Evolutionary conservation across 2,329 filamentous ascomycete species (phyloP).

Genomic region (Exophiala phaeomuriformis): DNA sequence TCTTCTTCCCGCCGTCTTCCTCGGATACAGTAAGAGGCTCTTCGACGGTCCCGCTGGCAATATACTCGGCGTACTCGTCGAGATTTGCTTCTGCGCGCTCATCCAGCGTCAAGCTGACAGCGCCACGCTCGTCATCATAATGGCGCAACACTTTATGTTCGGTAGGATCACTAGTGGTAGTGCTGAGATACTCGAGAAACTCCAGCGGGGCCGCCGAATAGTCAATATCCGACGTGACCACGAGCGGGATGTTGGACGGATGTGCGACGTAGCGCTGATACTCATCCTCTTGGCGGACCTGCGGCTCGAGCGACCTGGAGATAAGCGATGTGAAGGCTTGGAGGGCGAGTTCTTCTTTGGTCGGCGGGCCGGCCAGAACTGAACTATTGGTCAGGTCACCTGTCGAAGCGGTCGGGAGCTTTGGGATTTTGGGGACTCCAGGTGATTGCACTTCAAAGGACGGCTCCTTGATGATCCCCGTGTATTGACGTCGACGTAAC

Average conservation of each 20-base stretch:
- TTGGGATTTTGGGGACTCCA: constrained; percentile 20
- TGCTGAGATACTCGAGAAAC: constrained; percentile 70
- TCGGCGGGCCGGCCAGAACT: constrained; percentile 52
- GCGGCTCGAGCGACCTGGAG: constrained; percentile 75
- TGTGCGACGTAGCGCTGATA: constrained; percentile 86
- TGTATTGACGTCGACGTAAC: constrained; percentile 31
- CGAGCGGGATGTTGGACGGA: constrained; percentile 75
- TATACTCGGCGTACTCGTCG: constrained; percentile 66
- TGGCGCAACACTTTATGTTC: constrained; percentile 30
- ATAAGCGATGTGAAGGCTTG: constrained; percentile 61
- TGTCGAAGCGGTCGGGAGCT: constrained; percentile 26
- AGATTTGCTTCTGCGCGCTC: constrained; percentile 57
- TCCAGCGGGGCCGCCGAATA: constrained; percentile 43
- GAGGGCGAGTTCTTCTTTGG: constrained; percentile 80
- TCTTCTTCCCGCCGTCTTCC: constrained; percentile 82
- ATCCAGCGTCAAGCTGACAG: constrained; percentile 37
- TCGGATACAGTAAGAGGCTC: constrained; percentile 82
- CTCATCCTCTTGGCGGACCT: constrained; percentile 71
- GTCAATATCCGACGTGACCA: constrained; percentile 37
- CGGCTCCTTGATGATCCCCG: constrained; percentile 53
- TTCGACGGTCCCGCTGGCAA: constrained; percentile 58
- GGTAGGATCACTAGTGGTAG: constrained; percentile 12
- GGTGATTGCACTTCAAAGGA: constrained; percentile 29
- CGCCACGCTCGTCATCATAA: constrained; percentile 51
- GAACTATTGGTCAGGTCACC: constrained; percentile 41